phyloP scores from a whole-genome alignment of 805 yeast genomes.

The Nakazawaea laoshanensis region DNA sequence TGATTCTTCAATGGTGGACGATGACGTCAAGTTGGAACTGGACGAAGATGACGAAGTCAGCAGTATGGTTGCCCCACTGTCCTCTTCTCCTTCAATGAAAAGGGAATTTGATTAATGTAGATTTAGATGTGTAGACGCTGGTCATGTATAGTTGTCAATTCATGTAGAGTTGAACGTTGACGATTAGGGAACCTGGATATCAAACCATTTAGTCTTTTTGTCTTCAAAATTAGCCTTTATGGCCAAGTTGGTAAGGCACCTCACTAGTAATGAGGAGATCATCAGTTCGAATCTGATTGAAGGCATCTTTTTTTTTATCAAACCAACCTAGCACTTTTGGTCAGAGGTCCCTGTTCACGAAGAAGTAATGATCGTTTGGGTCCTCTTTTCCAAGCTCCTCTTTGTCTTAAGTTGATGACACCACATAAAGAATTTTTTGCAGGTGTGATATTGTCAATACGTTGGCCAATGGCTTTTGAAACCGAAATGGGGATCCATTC shows the following conservation, averaged over 20 bases:
- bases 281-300: constrained; percentile 11
- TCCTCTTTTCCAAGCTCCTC: constrained; percentile 12
- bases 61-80: too few species aligned
- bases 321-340: background rate
- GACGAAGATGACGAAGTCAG: too few species aligned
- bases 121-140: too few species aligned
- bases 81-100: too few species aligned
- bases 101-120: too few species aligned
- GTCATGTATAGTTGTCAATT: too few species aligned
- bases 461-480: constrained; percentile 3
- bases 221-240: constrained; percentile 5
- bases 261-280: constrained; percentile 10
- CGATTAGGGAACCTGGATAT: too few species aligned
- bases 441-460: background rate
- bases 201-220: background rate
- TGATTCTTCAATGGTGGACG: too few species aligned
- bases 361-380: too few species aligned
- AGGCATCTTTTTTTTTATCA: constrained; percentile 5
- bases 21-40: too few species aligned
- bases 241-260: constrained; percentile 12
- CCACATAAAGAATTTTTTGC: constrained; percentile 4
- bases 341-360: too few species aligned
- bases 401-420: constrained; percentile 3
- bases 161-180: too few species aligned
- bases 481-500: constrained; percentile 4